Percentiles rank a stretch among this genome's conserved stretches.
Conservation (phyloP, 495 filamentous ascomycete species). For the Tuber borchii region DNA sequence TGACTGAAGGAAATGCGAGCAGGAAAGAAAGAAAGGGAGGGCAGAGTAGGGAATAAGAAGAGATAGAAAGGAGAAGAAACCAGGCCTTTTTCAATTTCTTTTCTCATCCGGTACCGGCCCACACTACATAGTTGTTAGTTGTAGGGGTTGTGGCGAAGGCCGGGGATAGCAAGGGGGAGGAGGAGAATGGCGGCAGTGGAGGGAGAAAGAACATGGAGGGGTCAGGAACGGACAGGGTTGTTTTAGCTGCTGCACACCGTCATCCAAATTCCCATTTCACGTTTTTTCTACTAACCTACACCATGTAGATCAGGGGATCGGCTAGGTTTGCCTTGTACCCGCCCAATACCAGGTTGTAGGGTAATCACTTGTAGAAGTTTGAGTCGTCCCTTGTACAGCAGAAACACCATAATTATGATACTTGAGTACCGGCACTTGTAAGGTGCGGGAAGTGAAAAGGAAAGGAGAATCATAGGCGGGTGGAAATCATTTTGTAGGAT, state of each 20-base stretch:
- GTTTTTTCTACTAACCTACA: no score
- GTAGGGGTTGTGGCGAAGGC: neutral
- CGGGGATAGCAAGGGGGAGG: neutral
- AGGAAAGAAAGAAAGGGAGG: neutral
- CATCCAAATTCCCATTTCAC: neutral
- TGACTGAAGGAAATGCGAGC: neutral
- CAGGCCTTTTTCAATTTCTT: no score
- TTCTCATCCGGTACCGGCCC: neutral
- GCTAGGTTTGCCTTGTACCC: neutral
- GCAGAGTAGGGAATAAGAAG: neutral
- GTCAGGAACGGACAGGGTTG: conserved; percentile 1
- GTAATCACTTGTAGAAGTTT: neutral
- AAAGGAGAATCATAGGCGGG: neutral
- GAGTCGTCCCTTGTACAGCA: neutral
- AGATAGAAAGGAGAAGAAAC: neutral
- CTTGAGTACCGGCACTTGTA: neutral
- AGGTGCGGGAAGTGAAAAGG: neutral
- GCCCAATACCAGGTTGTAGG: neutral
- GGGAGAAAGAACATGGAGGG: neutral
- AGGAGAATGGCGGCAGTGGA: neutral
- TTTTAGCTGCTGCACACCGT: neutral
- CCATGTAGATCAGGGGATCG: neutral
- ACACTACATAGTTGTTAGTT: neutral
- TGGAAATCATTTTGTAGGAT: neutral
- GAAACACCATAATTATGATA: no score